Conservation (phyloP, 2,329 filamentous ascomycete genomes). For the Botrytis tulipae region DNA sequence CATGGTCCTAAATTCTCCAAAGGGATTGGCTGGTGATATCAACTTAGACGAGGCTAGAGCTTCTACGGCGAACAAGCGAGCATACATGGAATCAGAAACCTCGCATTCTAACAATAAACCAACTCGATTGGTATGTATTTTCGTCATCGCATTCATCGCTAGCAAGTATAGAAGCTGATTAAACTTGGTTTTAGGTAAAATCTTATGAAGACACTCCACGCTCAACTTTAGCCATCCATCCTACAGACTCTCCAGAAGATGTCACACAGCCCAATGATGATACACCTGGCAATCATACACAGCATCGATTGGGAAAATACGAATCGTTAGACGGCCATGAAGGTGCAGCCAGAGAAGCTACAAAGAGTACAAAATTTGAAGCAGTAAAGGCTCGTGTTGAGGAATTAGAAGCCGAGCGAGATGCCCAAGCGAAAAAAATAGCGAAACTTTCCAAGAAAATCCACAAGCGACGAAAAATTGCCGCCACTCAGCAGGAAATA, state of each 20-base stretch:
- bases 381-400: neutral
- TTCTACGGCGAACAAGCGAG: rapidly evolving
- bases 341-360: neutral
- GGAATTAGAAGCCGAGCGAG: neutral
- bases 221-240: neutral
- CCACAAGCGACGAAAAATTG: neutral
- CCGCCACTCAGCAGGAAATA: neutral
- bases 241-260: neutral
- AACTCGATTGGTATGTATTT: neutral
- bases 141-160: neutral
- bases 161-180: no score
- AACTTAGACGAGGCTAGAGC: neutral
- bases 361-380: neutral
- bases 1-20: neutral
- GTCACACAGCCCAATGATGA: no score
- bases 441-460: neutral
- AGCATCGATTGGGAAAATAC: neutral
- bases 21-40: neutral
- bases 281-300: neutral
- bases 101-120: neutral
- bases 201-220: neutral
- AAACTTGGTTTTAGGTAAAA: neutral
- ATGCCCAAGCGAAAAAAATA: neutral
- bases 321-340: neutral
- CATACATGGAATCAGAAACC: neutral